Evolutionary conservation across 2,329 filamentous ascomycete genomes (phyloP).

Genomic region (Ophiostoma ips): DNA sequence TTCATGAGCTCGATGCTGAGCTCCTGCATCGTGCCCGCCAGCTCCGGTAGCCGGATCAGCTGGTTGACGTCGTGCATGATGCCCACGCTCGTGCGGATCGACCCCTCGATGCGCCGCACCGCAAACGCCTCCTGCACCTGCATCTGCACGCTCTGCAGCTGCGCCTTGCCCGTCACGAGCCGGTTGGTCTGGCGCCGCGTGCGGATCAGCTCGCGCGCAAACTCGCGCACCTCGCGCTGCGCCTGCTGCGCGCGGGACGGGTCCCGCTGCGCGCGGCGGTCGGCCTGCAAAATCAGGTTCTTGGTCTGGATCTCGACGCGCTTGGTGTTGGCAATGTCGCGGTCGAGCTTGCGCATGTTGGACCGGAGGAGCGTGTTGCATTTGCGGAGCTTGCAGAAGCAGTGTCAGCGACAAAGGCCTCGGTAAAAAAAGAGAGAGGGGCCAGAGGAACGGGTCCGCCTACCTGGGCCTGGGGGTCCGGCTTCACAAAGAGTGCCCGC

Average conservation of each 20-base stretch:
- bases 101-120: conserved; percentile 89
- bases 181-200: conserved; percentile 62
- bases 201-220: conserved; percentile 76
- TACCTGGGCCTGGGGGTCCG: conserved; percentile 88
- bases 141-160: conserved; percentile 87
- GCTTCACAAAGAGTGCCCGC: conserved; percentile 75
- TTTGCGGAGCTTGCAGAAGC: conserved; percentile 61
- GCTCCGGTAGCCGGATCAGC: conserved; percentile 69
- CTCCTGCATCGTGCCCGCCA: conserved; percentile 81
- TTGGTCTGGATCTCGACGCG: conserved; percentile 73
- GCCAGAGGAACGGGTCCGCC: too few relatives aligned
- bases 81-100: conserved; percentile 69
- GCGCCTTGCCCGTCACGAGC: conserved; percentile 76
- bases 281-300: conserved; percentile 69
- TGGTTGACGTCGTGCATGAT: conserved; percentile 97
- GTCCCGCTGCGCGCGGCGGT: conserved; percentile 67
- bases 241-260: conserved; percentile 68
- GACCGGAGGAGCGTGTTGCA: conserved; percentile 80
- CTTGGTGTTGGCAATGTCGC: conserved; percentile 71
- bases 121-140: conserved; percentile 95
- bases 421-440: too few relatives aligned
- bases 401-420: too few relatives aligned
- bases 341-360: conserved; percentile 89
- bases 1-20: conserved; percentile 78
- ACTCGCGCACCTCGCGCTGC: conserved; percentile 67